These are phyloP conservation scores for Leucocoprinus leucothites DNA, from an alignment of 768 basidiomycete genomes.

Conservation along the genomic window DNA sequence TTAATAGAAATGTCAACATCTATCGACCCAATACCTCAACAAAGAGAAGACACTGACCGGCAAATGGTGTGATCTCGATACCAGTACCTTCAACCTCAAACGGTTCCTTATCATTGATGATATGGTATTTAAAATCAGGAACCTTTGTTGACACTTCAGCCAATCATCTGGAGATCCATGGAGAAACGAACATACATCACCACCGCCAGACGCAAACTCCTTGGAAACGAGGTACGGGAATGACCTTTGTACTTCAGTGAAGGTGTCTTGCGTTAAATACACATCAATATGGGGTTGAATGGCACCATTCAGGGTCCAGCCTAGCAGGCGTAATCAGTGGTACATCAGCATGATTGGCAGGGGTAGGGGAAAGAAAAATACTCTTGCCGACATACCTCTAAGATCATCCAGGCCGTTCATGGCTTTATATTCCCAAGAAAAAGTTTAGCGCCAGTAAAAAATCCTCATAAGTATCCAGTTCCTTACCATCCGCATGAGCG, in stretches of 20 bases:
- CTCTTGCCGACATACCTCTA: conserved; percentile 46
- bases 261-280: conserved; percentile 66
- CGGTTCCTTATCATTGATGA: conserved; percentile 64
- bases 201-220: conserved; percentile 76
- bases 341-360: not conserved
- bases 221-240: conserved; percentile 83
- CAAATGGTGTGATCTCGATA: conserved; percentile 61
- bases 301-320: conserved; percentile 64
- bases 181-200: conserved; percentile 49
- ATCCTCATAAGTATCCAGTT: not conserved
- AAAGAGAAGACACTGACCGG: conserved; percentile 38
- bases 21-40: not conserved
- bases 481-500: conserved; percentile 75
- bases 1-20: not conserved
- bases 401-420: conserved; percentile 92
- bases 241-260: conserved; percentile 58
- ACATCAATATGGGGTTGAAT: conserved; percentile 76
- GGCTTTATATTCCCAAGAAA: conserved; percentile 34
- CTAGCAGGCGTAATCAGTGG: conserved; percentile 29
- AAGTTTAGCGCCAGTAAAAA: not conserved
- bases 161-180: not conserved
- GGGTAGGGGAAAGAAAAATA: not conserved
- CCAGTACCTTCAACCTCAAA: conserved; percentile 69
- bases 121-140: conserved; percentile 80
- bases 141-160: conserved; percentile 40